Evolutionary conservation across 75 land plant genomes (phyloP).

Genomic region (Pseudotsuga menziesii): DNA sequence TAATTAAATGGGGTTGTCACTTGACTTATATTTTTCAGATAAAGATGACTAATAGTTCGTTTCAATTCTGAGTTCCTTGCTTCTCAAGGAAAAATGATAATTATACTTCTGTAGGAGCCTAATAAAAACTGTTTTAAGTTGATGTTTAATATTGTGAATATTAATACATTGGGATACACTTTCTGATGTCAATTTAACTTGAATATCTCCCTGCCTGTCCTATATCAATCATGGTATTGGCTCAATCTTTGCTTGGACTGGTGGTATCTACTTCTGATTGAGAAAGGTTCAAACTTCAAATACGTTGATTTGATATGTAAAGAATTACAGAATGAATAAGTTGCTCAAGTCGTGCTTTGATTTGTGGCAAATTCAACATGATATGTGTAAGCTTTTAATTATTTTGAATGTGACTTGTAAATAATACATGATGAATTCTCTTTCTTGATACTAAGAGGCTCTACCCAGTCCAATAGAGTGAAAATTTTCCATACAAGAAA

Average conservation of each 20-base stretch:
- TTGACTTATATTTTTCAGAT: too few species aligned
- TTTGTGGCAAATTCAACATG: not conserved
- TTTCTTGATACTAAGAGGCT: not conserved
- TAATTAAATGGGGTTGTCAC: too few species aligned
- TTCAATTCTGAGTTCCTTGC: too few species aligned
- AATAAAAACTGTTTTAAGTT: too few species aligned
- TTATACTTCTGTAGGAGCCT: too few species aligned
- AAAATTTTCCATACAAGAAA: not conserved
- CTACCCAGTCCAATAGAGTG: not conserved
- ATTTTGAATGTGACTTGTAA: not conserved
- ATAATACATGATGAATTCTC: not conserved
- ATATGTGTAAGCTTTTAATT: not conserved
- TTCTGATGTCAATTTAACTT: too few species aligned
- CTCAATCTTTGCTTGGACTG: not conserved
- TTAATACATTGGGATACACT: not conserved
- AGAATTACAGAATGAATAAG: not conserved
- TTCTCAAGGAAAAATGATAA: too few species aligned
- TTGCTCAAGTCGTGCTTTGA: not conserved
- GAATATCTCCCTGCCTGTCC: too few species aligned
- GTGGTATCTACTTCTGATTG: not conserved
- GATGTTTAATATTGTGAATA: too few species aligned
- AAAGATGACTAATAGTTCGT: too few species aligned
- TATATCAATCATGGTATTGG: too few species aligned
- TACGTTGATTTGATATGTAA: not conserved
- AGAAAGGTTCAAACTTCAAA: not conserved